Evolutionary conservation across 768 basidiomycete genomes (phyloP).

Genomic region (Lactifluus volemus): DNA sequence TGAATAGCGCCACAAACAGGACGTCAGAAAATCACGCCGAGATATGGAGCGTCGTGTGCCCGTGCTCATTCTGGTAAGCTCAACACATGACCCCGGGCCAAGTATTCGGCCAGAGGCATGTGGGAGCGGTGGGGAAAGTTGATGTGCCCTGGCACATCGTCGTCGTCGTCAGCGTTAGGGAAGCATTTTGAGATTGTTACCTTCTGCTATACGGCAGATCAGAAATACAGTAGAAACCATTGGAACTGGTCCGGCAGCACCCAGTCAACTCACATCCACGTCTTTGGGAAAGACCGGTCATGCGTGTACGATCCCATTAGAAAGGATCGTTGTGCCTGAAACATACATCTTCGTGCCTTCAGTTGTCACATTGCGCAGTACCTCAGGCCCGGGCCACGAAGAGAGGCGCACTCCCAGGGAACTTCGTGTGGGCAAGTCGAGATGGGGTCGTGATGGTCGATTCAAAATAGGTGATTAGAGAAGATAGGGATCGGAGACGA

Average conservation of each 20-base stretch:
- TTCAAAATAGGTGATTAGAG: slow-evolving; percentile 55
- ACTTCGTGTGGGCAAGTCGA: slow-evolving; percentile 42
- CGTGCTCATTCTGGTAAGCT: no score
- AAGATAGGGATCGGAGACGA: slow-evolving; percentile 38
- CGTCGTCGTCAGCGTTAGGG: no score
- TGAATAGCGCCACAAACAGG: no score
- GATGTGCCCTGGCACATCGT: no score
- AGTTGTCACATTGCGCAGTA: slow-evolving; percentile 67
- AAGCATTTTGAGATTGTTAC: no score
- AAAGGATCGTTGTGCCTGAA: slow-evolving; percentile 39
- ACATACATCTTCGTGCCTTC: slow-evolving; percentile 65
- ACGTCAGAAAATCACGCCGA: no score
- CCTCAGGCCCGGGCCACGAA: slow-evolving; percentile 46
- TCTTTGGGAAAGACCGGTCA: slow-evolving; percentile 60
- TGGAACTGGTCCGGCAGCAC: slow-evolving; percentile 49
- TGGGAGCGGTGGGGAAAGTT: no score
- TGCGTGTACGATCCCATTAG: slow-evolving; percentile 62
- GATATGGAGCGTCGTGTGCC: no score
- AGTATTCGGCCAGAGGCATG: no score
- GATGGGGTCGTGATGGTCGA: slow-evolving; percentile 40
- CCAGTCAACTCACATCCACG: slow-evolving; percentile 53
- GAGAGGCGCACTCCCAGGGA: slow-evolving; percentile 41
- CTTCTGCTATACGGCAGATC: no score
- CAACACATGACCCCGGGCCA: no score
- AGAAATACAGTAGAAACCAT: background rate